Evolutionary conservation across 768 basidiomycete species (phyloP), one percentile per base, ranked within the genome.

Genomic region (Tylopilus felleus): DNA sequence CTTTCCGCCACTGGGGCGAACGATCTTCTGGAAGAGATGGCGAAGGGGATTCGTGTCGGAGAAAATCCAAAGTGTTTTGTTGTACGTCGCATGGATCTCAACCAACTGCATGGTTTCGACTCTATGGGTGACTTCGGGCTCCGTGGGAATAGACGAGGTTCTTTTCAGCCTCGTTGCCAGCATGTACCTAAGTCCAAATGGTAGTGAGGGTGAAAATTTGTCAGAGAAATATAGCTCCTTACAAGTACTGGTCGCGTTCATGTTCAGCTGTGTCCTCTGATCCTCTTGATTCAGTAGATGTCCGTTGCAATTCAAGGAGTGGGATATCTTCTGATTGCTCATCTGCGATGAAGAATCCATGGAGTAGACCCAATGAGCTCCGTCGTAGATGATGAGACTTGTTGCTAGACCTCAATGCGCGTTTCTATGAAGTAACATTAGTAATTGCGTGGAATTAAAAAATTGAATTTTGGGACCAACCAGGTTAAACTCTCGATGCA

Each of bases 51-150:
- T 91, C 59, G 82, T 80, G 71, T 95, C 92, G 2, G 87, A 81
- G 65, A 98, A 87, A 19, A 95, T 58, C 89, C 90, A 97, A 56
- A 98, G 87, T 1, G 90, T 82, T 62, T 84, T 88, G 71, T 98
- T 94, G 64, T 90, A 98, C 3, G 85, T 79, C 0, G 96, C 93
- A 71, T 98, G 89, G 51, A 86, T 81, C 3, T 81, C 82, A 57
- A 97, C 95, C 67, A 95, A 95, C 61, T 94, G 90, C 0, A 87
- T 86, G 65, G 85, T 88, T 63, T 82, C 81, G 8, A 90, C 88
- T 8, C 83, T 80, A 22, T 80, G 57, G 22, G 78, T 80, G 62
- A 95, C 89, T 56, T 78, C 77, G 12, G 77, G 64, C 40, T 84
- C 81, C 55, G 85, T 82, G 12, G 74, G 17, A 3, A 27, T n/a